Percentiles rank a stretch among this genome's conserved stretches.
Evolutionary conservation across 441 rosid species (phyloP).

Genomic region (Populus tomentosa): DNA sequence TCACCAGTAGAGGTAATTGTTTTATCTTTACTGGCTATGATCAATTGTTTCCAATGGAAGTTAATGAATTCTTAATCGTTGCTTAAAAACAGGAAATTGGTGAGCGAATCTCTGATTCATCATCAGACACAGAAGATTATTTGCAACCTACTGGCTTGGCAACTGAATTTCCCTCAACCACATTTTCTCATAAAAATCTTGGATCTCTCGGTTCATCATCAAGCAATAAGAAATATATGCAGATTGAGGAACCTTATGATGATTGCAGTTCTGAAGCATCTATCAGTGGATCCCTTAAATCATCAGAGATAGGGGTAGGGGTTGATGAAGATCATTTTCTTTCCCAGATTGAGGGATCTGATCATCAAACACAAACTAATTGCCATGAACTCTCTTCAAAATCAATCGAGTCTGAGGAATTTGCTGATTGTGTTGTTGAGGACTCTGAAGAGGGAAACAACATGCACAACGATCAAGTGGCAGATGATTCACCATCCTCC

Average conservation of each 20-base stretch:
- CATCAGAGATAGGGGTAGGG: constrained; percentile 17
- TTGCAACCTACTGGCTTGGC: constrained; percentile 6
- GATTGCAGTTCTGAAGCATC: constrained; percentile 20
- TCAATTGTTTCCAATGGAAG: background rate
- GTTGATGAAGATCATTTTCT: constrained; percentile 18
- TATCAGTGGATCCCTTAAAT: constrained; percentile 27
- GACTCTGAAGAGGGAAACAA: constrained; percentile 31
- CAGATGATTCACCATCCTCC: constrained; percentile 15
- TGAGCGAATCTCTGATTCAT: constrained; percentile 27
- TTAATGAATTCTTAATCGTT: background rate
- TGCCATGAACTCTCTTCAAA: constrained; percentile 25
- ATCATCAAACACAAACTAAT: background rate
- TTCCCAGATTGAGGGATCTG: constrained; percentile 21
- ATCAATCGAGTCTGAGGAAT: constrained; percentile 4
- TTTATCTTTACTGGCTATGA: background rate
- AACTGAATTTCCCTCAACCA: constrained; percentile 11
- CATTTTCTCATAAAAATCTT: constrained; percentile 1
- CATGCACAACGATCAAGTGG: constrained; percentile 16
- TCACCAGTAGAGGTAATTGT: constrained; percentile 52
- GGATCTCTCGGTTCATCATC: constrained; percentile 12
- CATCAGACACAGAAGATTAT: constrained; percentile 21
- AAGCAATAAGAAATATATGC: constrained; percentile 14
- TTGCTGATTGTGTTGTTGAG: constrained; percentile 27
- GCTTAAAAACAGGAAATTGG: constrained; percentile 39
- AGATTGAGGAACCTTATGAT: constrained; percentile 25